Conservation (phyloP, 2,329 filamentous ascomycete genomes). For the Xylariales sp. region DNA sequence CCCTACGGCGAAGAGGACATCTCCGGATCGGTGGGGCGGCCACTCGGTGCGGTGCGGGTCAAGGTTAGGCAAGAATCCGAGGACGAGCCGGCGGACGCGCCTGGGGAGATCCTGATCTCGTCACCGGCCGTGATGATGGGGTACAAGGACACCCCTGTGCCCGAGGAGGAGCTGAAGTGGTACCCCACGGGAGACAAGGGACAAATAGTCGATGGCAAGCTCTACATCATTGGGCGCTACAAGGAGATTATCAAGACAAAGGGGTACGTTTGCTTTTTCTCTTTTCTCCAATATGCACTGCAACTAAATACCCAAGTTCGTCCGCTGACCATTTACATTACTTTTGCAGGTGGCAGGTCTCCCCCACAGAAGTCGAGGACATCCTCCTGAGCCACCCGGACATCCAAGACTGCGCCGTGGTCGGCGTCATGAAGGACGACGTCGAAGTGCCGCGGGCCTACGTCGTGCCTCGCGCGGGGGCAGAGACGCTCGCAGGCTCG, state of each 20-base stretch:
- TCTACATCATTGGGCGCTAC: conserved; percentile 33
- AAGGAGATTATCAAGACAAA: conserved; percentile 43
- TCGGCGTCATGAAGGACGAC: conserved; percentile 33
- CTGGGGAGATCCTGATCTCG: background rate
- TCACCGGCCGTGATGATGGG: conserved; percentile 1
- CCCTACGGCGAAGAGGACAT: conserved; percentile 31
- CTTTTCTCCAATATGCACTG: background rate
- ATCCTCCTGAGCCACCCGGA: conserved; percentile 36
- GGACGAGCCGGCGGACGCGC: conserved; percentile 15
- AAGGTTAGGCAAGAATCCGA: conserved; percentile 32
- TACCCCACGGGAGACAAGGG: conserved; percentile 39
- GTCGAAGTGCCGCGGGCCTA: conserved; percentile 39
- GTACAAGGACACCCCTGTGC: conserved; percentile 5
- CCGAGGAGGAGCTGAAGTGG: conserved; percentile 32
- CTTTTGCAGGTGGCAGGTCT: conserved; percentile 36
- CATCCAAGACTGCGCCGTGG: conserved; percentile 40
- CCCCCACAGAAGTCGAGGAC: conserved; percentile 42
- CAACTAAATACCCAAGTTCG: conserved; percentile 1
- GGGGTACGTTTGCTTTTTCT: conserved; percentile 26
- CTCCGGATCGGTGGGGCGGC: conserved; percentile 41
- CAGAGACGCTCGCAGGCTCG: conserved; percentile 24
- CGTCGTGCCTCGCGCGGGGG: conserved; percentile 29
- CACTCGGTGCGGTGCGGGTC: too few species aligned
- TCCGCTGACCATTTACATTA: too few species aligned
- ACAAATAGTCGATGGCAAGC: conserved; percentile 26